Percentiles rank a stretch among this genome's conserved stretches.
phyloP scores from a whole-genome alignment of 2,329 filamentous ascomycete species.

The Salinomyces thailandicus region DNA sequence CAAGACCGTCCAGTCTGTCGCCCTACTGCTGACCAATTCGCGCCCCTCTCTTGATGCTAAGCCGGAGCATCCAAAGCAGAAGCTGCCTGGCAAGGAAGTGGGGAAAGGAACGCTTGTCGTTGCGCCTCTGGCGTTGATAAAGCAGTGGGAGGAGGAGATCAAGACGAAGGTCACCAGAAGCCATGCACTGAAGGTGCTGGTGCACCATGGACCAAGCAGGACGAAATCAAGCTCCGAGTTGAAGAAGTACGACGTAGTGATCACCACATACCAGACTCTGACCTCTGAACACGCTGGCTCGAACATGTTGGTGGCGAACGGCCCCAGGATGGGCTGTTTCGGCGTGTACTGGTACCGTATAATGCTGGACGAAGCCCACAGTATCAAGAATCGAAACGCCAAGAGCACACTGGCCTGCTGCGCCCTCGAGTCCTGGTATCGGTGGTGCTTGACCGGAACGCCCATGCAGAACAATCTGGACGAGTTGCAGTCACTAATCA shows the following conservation, averaged over 20 bases:
- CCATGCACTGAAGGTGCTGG: constrained; percentile 66
- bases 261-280: constrained; percentile 93
- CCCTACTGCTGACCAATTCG: constrained; percentile 73
- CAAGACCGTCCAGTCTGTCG: constrained; percentile 90
- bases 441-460: constrained; percentile 93
- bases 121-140: constrained; percentile 84
- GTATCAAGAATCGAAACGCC: constrained; percentile 95
- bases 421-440: constrained; percentile 71
- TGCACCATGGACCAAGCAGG: constrained; percentile 82
- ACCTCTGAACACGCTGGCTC: constrained; percentile 77
- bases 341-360: constrained; percentile 90
- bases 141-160: constrained; percentile 94
- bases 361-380: constrained; percentile 93
- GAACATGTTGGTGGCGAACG: constrained; percentile 49
- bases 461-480: constrained; percentile 98
- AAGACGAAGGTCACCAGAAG: constrained; percentile 63
- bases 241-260: constrained; percentile 81
- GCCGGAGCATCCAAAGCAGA: constrained; percentile 50
- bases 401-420: constrained; percentile 91
- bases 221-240: constrained; percentile 70
- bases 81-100: constrained; percentile 52
- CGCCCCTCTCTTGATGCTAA: constrained; percentile 42
- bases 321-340: constrained; percentile 71
- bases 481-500: constrained; percentile 86
- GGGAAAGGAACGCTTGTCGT: constrained; percentile 81